A percentile compares a stretch with the other conserved stretches of the same genome.
These are phyloP conservation scores for Monilinia fructicola DNA, from an alignment of 2,329 filamentous ascomycete species.

Conservation along the genomic window DNA sequence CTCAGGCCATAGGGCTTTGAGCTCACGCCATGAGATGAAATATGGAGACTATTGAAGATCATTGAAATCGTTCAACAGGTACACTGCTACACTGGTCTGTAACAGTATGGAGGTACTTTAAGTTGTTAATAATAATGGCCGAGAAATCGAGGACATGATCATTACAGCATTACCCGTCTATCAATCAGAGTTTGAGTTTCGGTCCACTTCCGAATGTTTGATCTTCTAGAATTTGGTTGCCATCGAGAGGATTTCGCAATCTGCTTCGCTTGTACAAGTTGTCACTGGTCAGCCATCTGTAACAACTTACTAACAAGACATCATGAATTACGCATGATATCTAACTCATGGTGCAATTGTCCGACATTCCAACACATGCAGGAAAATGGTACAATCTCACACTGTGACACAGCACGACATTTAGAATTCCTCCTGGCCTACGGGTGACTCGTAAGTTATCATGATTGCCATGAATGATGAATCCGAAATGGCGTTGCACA, in stretches of 20 bases:
- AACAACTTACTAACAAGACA: too few species aligned
- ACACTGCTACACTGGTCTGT: too few species aligned
- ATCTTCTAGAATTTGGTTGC: constrained; percentile 6
- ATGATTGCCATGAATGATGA: not conserved
- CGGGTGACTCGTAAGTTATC: not conserved
- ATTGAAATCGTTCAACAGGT: not conserved
- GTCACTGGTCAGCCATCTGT: not conserved
- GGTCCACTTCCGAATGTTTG: constrained; percentile 9
- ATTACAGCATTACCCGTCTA: not conserved
- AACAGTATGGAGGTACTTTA: too few species aligned
- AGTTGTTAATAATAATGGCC: not conserved
- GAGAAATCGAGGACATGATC: not conserved
- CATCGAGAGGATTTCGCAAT: constrained; percentile 12
- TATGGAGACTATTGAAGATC: constrained; percentile 17
- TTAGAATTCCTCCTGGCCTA: not conserved
- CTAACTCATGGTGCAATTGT: constrained; percentile 2
- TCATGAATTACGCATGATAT: not conserved
- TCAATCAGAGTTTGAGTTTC: not conserved
- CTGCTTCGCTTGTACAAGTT: not conserved
- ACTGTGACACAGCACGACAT: not conserved
- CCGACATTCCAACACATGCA: not conserved
- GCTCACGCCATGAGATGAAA: constrained; percentile 20
- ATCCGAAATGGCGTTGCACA: constrained; percentile 8
- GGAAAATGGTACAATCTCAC: constrained; percentile 5
- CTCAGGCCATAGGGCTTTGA: constrained; percentile 7